Evolutionary conservation across 1,139 yeast genomes (phyloP), one percentile per base, ranked within the genome.

Genomic region (Blastobotrys persicus): DNA sequence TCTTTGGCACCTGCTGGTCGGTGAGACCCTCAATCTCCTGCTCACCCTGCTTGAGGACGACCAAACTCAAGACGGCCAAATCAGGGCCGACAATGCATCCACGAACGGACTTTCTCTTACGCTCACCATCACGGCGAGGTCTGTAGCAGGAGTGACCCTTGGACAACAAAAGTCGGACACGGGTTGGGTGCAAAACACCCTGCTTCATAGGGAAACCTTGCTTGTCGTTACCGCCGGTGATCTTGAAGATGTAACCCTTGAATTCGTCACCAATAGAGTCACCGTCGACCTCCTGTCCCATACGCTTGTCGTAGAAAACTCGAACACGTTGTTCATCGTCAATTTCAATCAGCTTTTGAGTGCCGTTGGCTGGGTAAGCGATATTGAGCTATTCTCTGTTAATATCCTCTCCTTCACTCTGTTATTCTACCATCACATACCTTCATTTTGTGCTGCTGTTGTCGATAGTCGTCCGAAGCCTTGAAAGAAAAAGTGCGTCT

Each of bases 131-230:
- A 81, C 98, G 88, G 84, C 98, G 94, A 78, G 96, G 95, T 83
- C 98, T 92, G 95, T 92, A 92, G 85, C 98, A 91, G 71, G 97
- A 88, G 83, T 81, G 87, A 71, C 95, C 96, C 79, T 88, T 84
- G 68, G 96, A 75, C 74, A 92, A 82, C 74, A 94, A 83, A 71
- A 92, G 85, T 77, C 88, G 89, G 70, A 94, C 98, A 86, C 98
- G 95, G 84, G 95, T 88, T 78, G 98, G 98, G 82, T 88, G 95
- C 84, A 92, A 81, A 64, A 92, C 98, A 85, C 97, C 97, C 81
- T 92, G 98, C 79, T 91, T 92, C 98, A 94, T 92, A 80, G 98
- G 98, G 96, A 92, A 94, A 82, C 98, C 98, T 83, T 92, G 98
- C 81, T 92, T 92, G 82, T 92, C 98, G 87, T 94, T 94, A 85